A percentile compares a stretch with the other conserved stretches of the same genome.
Evolutionary conservation across 2,329 filamentous ascomycete genomes (phyloP).

Genomic region (Aspergillus fructus): DNA sequence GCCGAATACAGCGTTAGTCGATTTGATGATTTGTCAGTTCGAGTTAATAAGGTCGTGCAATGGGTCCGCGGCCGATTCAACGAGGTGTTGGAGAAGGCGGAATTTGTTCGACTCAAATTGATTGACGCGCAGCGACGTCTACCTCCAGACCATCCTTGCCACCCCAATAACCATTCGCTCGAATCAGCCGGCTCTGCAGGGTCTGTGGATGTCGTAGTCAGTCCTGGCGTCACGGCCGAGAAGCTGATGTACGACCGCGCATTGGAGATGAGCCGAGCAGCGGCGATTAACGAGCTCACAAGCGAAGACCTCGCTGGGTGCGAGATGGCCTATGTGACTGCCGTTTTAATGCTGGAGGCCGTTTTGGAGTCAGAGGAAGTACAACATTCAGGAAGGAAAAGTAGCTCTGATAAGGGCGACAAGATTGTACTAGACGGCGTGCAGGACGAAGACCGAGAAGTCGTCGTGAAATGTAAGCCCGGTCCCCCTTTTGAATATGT

Average conservation of each 20-base stretch:
- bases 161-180: conserved; percentile 73
- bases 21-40: conserved; percentile 57
- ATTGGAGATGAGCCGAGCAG: conserved; percentile 91
- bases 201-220: conserved; percentile 76
- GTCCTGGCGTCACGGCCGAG: conserved; percentile 86
- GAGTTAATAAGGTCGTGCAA: conserved; percentile 91
- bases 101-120: conserved; percentile 85
- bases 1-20: conserved; percentile 44
- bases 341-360: conserved; percentile 91
- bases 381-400: conserved; percentile 27
- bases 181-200: conserved; percentile 61
- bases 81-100: conserved; percentile 93
- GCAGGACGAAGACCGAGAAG: conserved; percentile 48
- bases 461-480: conserved; percentile 51
- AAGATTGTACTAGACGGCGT: conserved; percentile 43
- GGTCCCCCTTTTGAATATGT: not conserved
- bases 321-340: conserved; percentile 89
- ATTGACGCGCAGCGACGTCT: conserved; percentile 81
- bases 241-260: conserved; percentile 98
- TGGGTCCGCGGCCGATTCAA: conserved; percentile 96
- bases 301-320: conserved; percentile 84
- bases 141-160: conserved; percentile 79
- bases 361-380: conserved; percentile 81
- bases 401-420: conserved; percentile 25
- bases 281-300: conserved; percentile 93